phyloP scores from a whole-genome alignment of 2,329 filamentous ascomycete species.

The Fusarium lyarnte region DNA sequence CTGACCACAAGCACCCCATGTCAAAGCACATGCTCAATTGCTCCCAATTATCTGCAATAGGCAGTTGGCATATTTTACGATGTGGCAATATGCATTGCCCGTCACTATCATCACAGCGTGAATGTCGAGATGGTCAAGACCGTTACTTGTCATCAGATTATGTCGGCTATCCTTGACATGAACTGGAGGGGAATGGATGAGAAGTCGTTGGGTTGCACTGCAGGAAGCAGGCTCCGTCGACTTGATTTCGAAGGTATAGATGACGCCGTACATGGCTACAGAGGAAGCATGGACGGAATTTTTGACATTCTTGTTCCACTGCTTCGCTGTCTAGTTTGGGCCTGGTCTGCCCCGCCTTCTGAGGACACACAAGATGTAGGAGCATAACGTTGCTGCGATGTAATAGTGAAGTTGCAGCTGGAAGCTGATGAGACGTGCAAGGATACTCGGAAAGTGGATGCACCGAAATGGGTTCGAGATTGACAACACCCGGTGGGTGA shows the following conservation, averaged over 20 bases:
- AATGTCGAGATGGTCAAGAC: not conserved
- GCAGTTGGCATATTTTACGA: not conserved
- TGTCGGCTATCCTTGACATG: not conserved
- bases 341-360: slow-evolving; percentile 10
- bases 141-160: not conserved
- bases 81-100: not conserved
- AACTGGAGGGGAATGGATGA: not conserved
- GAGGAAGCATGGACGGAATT: not conserved
- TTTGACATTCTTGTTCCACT: not conserved
- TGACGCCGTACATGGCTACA: not conserved
- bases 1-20: not conserved
- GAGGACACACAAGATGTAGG: slow-evolving; percentile 13
- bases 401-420: not conserved
- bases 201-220: not conserved
- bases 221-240: not conserved
- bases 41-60: not conserved
- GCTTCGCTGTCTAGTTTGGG: slow-evolving; percentile 5
- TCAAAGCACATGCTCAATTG: not conserved
- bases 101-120: not conserved
- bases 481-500: not conserved
- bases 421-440: not conserved
- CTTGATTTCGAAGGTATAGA: not conserved
- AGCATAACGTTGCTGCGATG: not conserved
- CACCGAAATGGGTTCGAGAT: not conserved
- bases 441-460: slow-evolving; percentile 3